These are phyloP conservation scores for Scheffersomyces segobiensis DNA, from an alignment of 1,139 yeast species.

Conservation along the genomic window DNA sequence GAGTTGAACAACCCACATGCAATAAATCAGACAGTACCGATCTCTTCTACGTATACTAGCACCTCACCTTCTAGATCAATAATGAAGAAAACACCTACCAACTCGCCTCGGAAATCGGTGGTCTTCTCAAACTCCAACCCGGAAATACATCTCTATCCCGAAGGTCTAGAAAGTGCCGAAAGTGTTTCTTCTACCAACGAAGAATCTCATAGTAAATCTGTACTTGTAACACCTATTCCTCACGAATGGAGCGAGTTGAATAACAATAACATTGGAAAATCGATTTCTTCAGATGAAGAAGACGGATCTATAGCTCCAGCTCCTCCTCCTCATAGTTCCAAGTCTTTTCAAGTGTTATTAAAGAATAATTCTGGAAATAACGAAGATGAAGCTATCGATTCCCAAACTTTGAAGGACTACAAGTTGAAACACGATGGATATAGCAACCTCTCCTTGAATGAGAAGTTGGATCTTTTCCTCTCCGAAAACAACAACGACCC, in stretches of 20 bases:
- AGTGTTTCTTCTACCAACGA: slow-evolving; percentile 1
- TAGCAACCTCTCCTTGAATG: slow-evolving; percentile 37
- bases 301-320: slow-evolving; percentile 30
- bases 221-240: slow-evolving; percentile 7
- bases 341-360: slow-evolving; percentile 16
- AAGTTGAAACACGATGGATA: slow-evolving; percentile 22
- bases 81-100: slow-evolving; percentile 32
- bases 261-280: slow-evolving; percentile 1
- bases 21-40: background rate
- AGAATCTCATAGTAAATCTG: slow-evolving; percentile 6
- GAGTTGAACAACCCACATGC: slow-evolving; percentile 15
- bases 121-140: slow-evolving; percentile 37
- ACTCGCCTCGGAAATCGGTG: slow-evolving; percentile 42
- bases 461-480: slow-evolving; percentile 39
- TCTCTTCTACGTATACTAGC: slow-evolving; percentile 5
- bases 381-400: slow-evolving; percentile 21
- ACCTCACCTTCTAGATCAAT: slow-evolving; percentile 43
- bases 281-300: slow-evolving; percentile 20
- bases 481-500: slow-evolving; percentile 12
- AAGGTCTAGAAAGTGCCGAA: slow-evolving; percentile 3
- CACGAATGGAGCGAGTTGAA: slow-evolving; percentile 30
- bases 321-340: slow-evolving; percentile 30
- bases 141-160: slow-evolving; percentile 35
- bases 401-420: slow-evolving; percentile 21
- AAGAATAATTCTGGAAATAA: slow-evolving; percentile 4